Conservation (phyloP, 1,139 yeast genomes). For the Saccharomyces pastorianus region DNA sequence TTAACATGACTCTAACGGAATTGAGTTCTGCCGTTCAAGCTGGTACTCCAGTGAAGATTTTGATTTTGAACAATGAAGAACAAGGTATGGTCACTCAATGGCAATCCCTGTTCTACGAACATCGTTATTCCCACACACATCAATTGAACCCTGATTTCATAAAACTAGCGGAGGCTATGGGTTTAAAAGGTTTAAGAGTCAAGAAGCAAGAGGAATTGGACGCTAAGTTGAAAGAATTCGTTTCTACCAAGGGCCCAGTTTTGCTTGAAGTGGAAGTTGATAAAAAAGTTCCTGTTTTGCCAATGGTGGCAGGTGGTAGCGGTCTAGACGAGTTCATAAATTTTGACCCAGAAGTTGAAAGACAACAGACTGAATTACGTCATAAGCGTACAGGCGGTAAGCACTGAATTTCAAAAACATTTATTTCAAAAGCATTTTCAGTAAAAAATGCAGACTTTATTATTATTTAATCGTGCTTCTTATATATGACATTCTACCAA, state of each 20-base stretch:
- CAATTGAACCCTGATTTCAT: conserved; percentile 89
- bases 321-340: conserved; percentile 86
- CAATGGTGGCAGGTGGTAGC: conserved; percentile 97
- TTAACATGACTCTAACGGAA: conserved; percentile 94
- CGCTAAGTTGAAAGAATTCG: conserved; percentile 59
- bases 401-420: conserved; percentile 20
- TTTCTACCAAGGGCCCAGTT: conserved; percentile 75
- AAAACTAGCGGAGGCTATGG: conserved; percentile 92
- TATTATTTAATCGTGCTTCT: background rate
- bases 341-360: conserved; percentile 75
- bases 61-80: conserved; percentile 91
- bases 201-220: conserved; percentile 57
- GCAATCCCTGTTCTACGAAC: conserved; percentile 95
- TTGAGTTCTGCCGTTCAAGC: conserved; percentile 92
- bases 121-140: conserved; percentile 94
- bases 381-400: conserved; percentile 35
- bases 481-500: background rate
- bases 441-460: background rate
- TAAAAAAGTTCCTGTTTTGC: conserved; percentile 94
- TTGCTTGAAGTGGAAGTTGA: conserved; percentile 86
- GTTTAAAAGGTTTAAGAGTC: conserved; percentile 73
- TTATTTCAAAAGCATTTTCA: background rate
- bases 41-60: conserved; percentile 77
- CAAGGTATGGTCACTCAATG: conserved; percentile 99
- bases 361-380: conserved; percentile 52